Evolutionary conservation across 306 rosid species (phyloP).

Genomic region (Prunus davidiana): DNA sequence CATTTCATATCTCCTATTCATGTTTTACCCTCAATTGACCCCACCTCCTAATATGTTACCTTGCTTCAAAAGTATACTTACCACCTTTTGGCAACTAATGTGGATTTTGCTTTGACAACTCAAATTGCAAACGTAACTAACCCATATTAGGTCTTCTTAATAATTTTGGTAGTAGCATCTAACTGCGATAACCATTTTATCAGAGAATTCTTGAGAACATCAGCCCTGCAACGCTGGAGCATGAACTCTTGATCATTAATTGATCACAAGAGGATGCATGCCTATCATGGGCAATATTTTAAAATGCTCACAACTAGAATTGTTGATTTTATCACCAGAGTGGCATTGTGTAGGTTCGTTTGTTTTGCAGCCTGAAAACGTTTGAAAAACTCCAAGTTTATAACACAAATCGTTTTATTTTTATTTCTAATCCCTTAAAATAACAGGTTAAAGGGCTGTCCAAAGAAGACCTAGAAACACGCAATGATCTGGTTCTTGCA

Average conservation of each 20-base stretch:
- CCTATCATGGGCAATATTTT: neutral
- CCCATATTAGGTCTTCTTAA: neutral
- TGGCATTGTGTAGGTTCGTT: too few species aligned
- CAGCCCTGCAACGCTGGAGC: neutral
- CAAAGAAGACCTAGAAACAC: conserved; percentile 54
- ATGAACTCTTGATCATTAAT: neutral
- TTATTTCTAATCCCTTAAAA: conserved; percentile 9
- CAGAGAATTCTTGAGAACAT: neutral
- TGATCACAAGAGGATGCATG: neutral
- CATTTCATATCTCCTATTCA: neutral
- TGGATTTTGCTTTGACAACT: neutral
- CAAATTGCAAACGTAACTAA: neutral
- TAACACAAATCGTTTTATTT: conserved; percentile 8
- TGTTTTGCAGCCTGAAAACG: neutral
- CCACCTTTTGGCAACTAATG: neutral
- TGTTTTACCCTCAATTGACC: neutral
- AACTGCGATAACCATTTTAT: too few species aligned
- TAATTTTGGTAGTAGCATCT: too few species aligned
- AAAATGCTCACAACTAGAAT: neutral
- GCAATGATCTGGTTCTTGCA: conserved; percentile 56
- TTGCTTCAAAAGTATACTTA: neutral
- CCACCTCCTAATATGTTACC: neutral
- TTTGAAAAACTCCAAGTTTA: conserved; percentile 2
- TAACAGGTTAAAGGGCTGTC: conserved; percentile 77
- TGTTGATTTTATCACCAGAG: too few species aligned